Base-by-base conservation (phyloP, 2,329 filamentous ascomycete genomes). In the Pyrenophora seminiperda region DNA sequence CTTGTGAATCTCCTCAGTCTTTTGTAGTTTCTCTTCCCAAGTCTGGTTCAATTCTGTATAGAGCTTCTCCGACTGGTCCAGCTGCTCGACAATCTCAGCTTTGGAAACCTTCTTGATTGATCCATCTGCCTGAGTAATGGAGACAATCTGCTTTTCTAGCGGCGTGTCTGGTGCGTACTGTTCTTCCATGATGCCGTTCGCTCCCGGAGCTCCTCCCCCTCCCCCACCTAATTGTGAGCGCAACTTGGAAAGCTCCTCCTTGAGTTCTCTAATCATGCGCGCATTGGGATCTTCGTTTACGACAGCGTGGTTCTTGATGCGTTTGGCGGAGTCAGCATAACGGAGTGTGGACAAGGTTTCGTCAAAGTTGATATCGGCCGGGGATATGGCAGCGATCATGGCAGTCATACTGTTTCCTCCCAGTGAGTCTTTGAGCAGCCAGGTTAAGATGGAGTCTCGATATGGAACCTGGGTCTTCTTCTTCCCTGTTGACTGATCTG, bases 241-340 rank as follows among this genome's bases (percentile, higher is more conserved):
- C 48, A 99, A 79, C 54, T 96, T 81, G 1, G 90, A 84, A 50
- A 99, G 76, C 68, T 99, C 94, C 73, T 99, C 94, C 72, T 99
- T 99, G 56, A 99, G 79, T 71, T 99, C 94, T 73, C 94, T 84
- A 58, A 99, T 97, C 94, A 99, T 99, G 63, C 94, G 89, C 53
- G 94, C 94, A 70, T 99, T 99, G 38, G 94, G 93, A 75, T 99
- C 94, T 73, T 99, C 94, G 78, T 99, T 99, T 73, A 99, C 89
- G 41, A 99, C 94, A 49, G 94, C 94, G 73, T 99, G 94, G 77
- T 99, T 99, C 90, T 97, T 97, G 82, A 99, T 99, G 65, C 94
- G 87, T 78, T 99, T 99, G 19, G 94, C 94, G 6, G 91, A 97
- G 71, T 99, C 93, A 47, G 95, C 94, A 74, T 99, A 99, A 67